phyloP scores from a whole-genome alignment of 1,284 basidiomycete species.

The Bothia castanella region DNA sequence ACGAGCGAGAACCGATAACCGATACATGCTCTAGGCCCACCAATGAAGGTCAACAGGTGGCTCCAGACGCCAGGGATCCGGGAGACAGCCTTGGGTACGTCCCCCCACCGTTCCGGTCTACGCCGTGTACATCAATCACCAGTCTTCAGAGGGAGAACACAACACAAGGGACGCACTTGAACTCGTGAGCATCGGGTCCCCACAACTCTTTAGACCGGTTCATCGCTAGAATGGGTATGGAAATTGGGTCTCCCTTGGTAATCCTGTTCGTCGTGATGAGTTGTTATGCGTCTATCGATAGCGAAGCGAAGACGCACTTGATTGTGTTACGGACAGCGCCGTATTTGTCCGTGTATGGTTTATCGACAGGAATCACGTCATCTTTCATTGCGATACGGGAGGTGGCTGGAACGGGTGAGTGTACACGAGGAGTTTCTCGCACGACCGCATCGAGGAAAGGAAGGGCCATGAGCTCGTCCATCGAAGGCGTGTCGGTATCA shows the following conservation, averaged over 20 bases:
- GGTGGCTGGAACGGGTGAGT: slow-evolving; percentile 56
- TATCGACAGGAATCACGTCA: slow-evolving; percentile 53
- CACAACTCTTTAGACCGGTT: slow-evolving; percentile 41
- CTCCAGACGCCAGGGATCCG: slow-evolving; percentile 57
- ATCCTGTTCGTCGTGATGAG: slow-evolving; percentile 25
- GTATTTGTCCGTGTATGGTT: slow-evolving; percentile 40
- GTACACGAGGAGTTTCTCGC: slow-evolving; percentile 63
- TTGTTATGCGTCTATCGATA: background rate
- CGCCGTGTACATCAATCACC: slow-evolving; percentile 1
- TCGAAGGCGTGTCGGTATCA: slow-evolving; percentile 47
- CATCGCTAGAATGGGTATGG: slow-evolving; percentile 39
- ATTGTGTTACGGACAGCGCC: slow-evolving; percentile 36
- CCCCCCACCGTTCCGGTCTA: slow-evolving; percentile 58
- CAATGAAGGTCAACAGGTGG: slow-evolving; percentile 57
- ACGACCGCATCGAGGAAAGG: slow-evolving; percentile 63
- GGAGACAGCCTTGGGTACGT: slow-evolving; percentile 41
- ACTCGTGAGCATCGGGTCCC: slow-evolving; percentile 44
- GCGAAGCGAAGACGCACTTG: slow-evolving; percentile 7
- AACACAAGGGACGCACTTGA: slow-evolving; percentile 10
- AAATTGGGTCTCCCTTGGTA: slow-evolving; percentile 35
- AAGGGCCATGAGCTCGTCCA: slow-evolving; percentile 56
- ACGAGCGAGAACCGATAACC: slow-evolving; percentile 68
- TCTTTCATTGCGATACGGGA: slow-evolving; percentile 51
- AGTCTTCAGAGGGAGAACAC: no score
- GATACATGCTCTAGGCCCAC: slow-evolving; percentile 59